phyloP scores from a whole-genome alignment of 768 basidiomycete genomes.

The Hemileccinum rubropunctum region DNA sequence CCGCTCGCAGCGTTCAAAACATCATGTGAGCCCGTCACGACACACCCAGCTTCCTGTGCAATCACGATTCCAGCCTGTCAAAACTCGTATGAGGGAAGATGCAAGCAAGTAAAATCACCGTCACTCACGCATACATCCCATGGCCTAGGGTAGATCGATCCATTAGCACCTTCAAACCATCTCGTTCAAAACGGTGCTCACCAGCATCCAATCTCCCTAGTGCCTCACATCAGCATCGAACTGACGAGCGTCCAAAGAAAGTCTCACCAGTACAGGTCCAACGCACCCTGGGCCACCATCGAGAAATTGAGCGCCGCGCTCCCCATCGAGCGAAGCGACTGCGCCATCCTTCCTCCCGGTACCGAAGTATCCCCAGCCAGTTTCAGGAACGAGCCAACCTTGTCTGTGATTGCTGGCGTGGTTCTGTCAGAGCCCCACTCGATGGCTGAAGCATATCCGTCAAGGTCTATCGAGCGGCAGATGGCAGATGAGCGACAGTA shows the following conservation, averaged over 20 bases:
- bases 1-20: constrained; percentile 37
- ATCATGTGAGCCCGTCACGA: constrained; percentile 68
- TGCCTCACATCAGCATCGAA: not conserved
- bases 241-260: not conserved
- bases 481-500: constrained; percentile 14
- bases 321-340: constrained; percentile 79
- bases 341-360: constrained; percentile 76
- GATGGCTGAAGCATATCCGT: constrained; percentile 44
- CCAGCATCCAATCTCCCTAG: constrained; percentile 81
- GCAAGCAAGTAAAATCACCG: not conserved
- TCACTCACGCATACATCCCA: constrained; percentile 81
- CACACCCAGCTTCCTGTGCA: constrained; percentile 83
- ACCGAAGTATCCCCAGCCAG: constrained; percentile 73
- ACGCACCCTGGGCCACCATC: constrained; percentile 82
- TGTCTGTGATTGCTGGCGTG: constrained; percentile 48
- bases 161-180: not conserved
- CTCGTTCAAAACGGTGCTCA: constrained; percentile 25
- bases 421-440: constrained; percentile 89
- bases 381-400: constrained; percentile 64
- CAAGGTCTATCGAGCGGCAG: not conserved
- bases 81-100: not conserved
- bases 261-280: constrained; percentile 84
- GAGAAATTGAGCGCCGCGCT: constrained; percentile 82
- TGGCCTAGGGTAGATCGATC: constrained; percentile 38
- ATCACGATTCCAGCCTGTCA: constrained; percentile 82